Evolutionary conservation across 805 yeast species (phyloP), one percentile per base, ranked within the genome.

Genomic region (Suhomyces prunicola): DNA sequence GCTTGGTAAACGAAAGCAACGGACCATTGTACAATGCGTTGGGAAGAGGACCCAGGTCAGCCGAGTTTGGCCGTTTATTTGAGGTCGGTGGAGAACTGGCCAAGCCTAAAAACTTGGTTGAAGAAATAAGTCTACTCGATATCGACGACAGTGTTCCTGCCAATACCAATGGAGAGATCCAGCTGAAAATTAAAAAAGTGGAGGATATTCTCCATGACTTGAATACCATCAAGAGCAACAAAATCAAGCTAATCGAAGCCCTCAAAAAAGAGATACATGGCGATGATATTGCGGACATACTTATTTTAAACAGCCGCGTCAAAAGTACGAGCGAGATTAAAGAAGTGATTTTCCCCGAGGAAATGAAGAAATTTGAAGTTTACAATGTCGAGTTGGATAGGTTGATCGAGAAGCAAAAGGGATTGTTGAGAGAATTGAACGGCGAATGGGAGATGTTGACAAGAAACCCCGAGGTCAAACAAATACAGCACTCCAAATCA

Each of bases 221-320:
- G 61, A 81, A 81, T 53, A 75, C 81, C 44, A 65, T 90, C 53
- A 84, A 84, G 60, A 73, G 79, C 31, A 94, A 88, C 65, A 82
- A 96, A 46, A 66, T 73, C 5, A 75, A 82, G 39, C 77, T 86
- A 1, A 73, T 88, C 35, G 77, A 77, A 1, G 89, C 85, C 48
- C 75, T 93, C 61, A 90, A 90, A 63, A 78, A 74, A 6, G 80
- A 81, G 47, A 84, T 88, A 33, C 94, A 86, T 61, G 76, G 79
- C 12, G 98, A 93, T 69, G 97, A 93, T 64, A 90, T 91, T 48
- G 86, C 96, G 0, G 85, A 86, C 50, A 74, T 86, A 10, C 74
- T 93, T 31, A 80, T 93, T 7, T 73, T 86, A 57, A 86, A 88
- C 64, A 71, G 76, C 55, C 83, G 81, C 55, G 78, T 81, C 44